A percentile compares a stretch with the other conserved stretches of the same genome.
phyloP scores from a whole-genome alignment of 2,329 filamentous ascomycete species.

The Fusarium vanettenii region DNA sequence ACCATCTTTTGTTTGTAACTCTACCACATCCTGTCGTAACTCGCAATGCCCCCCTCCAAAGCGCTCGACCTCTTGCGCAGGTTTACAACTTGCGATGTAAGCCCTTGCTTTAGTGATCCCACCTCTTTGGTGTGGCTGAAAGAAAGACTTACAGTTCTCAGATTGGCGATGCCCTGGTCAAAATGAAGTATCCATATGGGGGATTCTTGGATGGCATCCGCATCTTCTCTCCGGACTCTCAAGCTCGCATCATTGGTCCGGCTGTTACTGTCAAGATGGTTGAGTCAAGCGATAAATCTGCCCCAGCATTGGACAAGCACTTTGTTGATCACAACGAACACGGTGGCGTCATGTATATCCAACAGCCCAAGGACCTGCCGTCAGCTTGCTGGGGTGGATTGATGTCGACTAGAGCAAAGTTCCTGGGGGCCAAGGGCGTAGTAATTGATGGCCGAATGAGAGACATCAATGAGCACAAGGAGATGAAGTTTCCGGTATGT shows the following conservation, averaged over 20 bases:
- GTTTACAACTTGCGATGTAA: background rate
- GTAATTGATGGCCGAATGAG: slow-evolving; percentile 45
- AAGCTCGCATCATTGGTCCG: slow-evolving; percentile 38
- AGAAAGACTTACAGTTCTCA: background rate
- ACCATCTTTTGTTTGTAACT: background rate
- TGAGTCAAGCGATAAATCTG: slow-evolving; percentile 33
- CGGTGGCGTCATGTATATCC: slow-evolving; percentile 43
- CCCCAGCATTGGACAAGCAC: slow-evolving; percentile 42
- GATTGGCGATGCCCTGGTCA: slow-evolving; percentile 44
- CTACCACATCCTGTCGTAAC: background rate
- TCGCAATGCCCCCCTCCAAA: background rate
- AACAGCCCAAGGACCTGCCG: slow-evolving; percentile 41
- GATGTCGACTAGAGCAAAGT: slow-evolving; percentile 46
- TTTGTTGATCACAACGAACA: slow-evolving; percentile 44
- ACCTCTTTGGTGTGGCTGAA: background rate
- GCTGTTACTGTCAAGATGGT: slow-evolving; percentile 48
- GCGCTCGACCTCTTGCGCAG: background rate
- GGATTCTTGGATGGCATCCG: slow-evolving; percentile 42
- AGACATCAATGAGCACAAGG: slow-evolving; percentile 45
- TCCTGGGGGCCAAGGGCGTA: slow-evolving; percentile 40
- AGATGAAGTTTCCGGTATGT: slow-evolving; percentile 28
- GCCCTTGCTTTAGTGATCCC: background rate
- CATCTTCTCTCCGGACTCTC: slow-evolving; percentile 36
- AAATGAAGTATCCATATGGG: slow-evolving; percentile 44
- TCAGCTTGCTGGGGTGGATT: slow-evolving; percentile 46